These are phyloP conservation scores for Pseudogymnoascus sp. DNA, from an alignment of 2,329 filamentous ascomycete species.

Conservation along the genomic window DNA sequence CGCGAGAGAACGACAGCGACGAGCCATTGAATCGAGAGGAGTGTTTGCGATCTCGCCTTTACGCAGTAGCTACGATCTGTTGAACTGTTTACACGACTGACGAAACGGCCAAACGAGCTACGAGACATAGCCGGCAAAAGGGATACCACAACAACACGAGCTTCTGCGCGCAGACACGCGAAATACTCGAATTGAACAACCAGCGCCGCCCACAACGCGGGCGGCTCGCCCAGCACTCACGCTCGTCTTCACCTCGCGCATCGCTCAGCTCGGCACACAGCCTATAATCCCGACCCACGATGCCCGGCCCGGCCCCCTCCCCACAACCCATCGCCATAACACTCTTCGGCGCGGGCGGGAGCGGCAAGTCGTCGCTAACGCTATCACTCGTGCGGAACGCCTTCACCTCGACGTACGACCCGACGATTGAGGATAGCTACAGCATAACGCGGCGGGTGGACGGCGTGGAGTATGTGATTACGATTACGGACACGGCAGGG, in stretches of 20 bases:
- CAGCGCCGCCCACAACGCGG: conserved; percentile 2
- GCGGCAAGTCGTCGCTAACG: conserved; percentile 79
- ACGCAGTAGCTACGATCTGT: neutral
- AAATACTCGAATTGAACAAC: neutral
- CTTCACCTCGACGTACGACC: conserved; percentile 79
- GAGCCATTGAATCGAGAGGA: neutral
- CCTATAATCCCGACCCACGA: conserved; percentile 2
- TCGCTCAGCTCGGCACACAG: neutral
- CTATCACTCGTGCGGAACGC: conserved; percentile 72
- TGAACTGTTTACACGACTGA: neutral
- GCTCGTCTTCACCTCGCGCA: neutral
- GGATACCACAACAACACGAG: neutral
- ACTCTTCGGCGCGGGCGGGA: conserved; percentile 79
- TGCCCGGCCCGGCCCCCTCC: conserved; percentile 1
- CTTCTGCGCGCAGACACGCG: neutral
- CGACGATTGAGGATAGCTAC: conserved; percentile 79
- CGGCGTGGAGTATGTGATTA: conserved; percentile 68
- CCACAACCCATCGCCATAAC: conserved; percentile 55
- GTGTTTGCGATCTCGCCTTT: neutral
- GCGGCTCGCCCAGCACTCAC: neutral
- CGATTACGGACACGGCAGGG: conserved; percentile 77
- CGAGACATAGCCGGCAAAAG: neutral
- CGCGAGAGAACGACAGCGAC: neutral
- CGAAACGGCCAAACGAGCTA: neutral
- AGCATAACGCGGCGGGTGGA: conserved; percentile 73